These are phyloP conservation scores for Pythium monospermum DNA, from an alignment of 352 stramenopile species.

Conservation along the genomic window DNA sequence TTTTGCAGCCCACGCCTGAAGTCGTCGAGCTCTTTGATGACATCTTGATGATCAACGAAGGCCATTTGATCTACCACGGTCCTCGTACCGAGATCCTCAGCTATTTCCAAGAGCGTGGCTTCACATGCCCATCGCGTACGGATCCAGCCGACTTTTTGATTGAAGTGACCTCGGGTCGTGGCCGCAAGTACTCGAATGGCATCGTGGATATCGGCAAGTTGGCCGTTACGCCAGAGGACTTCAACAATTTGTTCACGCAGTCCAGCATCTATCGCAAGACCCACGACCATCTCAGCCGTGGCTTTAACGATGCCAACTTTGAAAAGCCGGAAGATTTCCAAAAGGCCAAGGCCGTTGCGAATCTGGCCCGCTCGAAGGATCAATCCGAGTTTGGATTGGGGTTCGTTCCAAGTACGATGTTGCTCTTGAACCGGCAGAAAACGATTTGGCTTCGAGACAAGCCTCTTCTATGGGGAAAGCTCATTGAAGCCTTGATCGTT, in stretches of 20 bases:
- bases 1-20: slow-evolving; percentile 82
- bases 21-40: slow-evolving; percentile 95
- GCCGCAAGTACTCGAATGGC: slow-evolving; percentile 36
- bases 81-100: slow-evolving; percentile 52
- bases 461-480: slow-evolving; percentile 53
- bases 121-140: slow-evolving; percentile 52
- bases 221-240: slow-evolving; percentile 32
- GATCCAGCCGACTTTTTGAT: slow-evolving; percentile 68
- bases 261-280: slow-evolving; percentile 50
- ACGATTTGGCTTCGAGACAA: slow-evolving; percentile 57
- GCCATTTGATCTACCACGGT: slow-evolving; percentile 92
- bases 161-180: slow-evolving; percentile 56
- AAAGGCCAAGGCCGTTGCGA: slow-evolving; percentile 49
- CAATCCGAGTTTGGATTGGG: slow-evolving; percentile 47
- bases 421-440: slow-evolving; percentile 62
- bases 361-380: slow-evolving; percentile 41
- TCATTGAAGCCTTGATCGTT: slow-evolving; percentile 60
- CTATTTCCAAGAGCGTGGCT: slow-evolving; percentile 85
- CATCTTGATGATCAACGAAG: slow-evolving; percentile 91
- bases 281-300: slow-evolving; percentile 39
- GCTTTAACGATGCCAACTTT: slow-evolving; percentile 54
- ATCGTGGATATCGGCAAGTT: slow-evolving; percentile 24
- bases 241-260: slow-evolving; percentile 50
- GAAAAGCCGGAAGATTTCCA: slow-evolving; percentile 53
- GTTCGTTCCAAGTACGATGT: slow-evolving; percentile 37